Evolutionary conservation across 441 rosid species (phyloP), one percentile per base, ranked within the genome.

Genomic region (Pelargonium australe): DNA sequence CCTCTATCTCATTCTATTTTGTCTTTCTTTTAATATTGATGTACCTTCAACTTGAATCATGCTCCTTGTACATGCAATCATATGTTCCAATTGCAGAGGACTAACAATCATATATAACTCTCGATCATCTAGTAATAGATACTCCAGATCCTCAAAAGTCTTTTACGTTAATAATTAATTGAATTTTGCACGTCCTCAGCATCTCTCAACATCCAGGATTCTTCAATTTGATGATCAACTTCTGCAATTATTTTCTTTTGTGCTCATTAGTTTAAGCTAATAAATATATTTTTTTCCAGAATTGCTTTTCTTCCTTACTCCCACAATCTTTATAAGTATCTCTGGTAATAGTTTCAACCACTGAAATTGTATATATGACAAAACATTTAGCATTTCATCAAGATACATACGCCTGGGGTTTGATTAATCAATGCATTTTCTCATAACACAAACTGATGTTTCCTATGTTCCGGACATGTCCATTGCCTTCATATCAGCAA

Each of bases 401-500:
- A 14, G 4, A 51, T 13, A 55, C 53, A 14, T 13, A 55, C 53
- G 5, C 1, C 23, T 16, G 61, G 9, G 16, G 19, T 55, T 55
- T 6, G 10, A 55, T 55, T 19, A 55, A 55, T 55, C 61, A 55
- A 55, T 17, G 61, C 61, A 55, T 55, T 55, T 37, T 37, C 53
- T 47, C 53, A 47, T n/a, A 47, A 2, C 14, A 47, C 14, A 47
- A 51, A 16, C 6, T 51, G 19, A 14, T 51, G 58, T 10, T 47
- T 16, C 20, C 61, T 16, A 55, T 6, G 23, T 55, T 55, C 5
- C 7, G 10, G 8, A 55, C 17, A 55, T 55, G 20, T 55, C 61
- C 61, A 55, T 55, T 16, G 61, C 19, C 61, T 55, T 55, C 23
- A 16, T 55, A 55, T 16, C 61, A 55, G 17, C 60, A 53, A 53